A percentile compares a stretch with the other conserved stretches of the same genome.
phyloP scores from a whole-genome alignment of 768 basidiomycete genomes.

The Infundibulicybe gibba region DNA sequence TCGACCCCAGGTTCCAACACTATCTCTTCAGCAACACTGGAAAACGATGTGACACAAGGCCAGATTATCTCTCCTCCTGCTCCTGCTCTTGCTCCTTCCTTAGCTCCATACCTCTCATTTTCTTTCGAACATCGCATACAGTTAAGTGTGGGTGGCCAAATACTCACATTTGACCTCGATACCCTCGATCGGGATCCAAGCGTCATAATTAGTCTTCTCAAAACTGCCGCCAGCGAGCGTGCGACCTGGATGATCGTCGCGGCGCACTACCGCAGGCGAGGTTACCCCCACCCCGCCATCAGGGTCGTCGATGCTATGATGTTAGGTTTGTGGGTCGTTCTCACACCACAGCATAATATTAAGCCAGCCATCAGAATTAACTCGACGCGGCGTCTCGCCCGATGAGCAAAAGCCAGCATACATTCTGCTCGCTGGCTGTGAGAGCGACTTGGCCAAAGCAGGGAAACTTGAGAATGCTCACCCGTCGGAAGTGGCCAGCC shows the following conservation, averaged over 20 bases:
- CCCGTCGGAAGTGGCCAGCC: constrained; percentile 20
- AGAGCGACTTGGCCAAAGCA: constrained; percentile 38
- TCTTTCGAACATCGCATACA: constrained; percentile 23
- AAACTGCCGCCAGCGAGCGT: constrained; percentile 38
- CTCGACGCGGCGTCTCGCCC: constrained; percentile 27
- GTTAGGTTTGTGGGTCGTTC: constrained; percentile 30
- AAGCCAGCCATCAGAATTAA: constrained; percentile 31
- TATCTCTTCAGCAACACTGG: not conserved
- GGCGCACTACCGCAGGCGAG: constrained; percentile 46
- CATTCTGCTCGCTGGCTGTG: constrained; percentile 52
- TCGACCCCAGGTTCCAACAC: not conserved
- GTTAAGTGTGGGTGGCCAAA: constrained; percentile 35
- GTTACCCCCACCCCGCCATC: constrained; percentile 42
- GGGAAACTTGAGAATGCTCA: constrained; percentile 20
- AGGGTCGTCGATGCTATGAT: constrained; percentile 42
- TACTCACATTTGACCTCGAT: constrained; percentile 38
- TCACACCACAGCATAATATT: constrained; percentile 4
- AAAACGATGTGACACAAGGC: no score
- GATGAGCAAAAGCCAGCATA: constrained; percentile 44
- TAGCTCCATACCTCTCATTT: constrained; percentile 6
- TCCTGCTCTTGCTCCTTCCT: no score
- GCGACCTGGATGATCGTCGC: constrained; percentile 56
- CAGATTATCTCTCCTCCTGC: not conserved
- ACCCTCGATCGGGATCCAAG: constrained; percentile 38
- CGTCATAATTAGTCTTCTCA: constrained; percentile 43